phyloP scores from a whole-genome alignment of 164 flowering plant species.

The Echeveria elegans region DNA sequence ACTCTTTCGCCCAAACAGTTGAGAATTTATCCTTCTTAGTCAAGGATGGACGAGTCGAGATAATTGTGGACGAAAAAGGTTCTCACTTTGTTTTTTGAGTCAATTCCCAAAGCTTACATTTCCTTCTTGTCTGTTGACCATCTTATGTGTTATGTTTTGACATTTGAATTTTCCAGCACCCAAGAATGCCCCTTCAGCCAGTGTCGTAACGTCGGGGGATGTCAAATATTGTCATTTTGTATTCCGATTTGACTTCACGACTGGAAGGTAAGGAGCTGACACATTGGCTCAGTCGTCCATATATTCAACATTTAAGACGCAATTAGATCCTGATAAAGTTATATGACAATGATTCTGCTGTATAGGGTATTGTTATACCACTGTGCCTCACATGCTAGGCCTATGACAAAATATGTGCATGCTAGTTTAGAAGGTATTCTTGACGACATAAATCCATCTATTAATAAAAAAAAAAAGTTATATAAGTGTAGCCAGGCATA shows the following conservation, averaged over 20 bases:
- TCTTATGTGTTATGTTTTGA: background rate
- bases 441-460: background rate
- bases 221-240: conserved; percentile 68
- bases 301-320: background rate
- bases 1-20: conserved; percentile 84
- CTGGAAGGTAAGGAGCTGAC: conserved; percentile 60
- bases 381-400: background rate
- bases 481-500: background rate
- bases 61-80: conserved; percentile 42
- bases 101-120: conserved; percentile 1
- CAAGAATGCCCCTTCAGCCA: conserved; percentile 73
- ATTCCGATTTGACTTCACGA: conserved; percentile 78
- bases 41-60: conserved; percentile 83
- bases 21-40: conserved; percentile 82
- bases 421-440: background rate
- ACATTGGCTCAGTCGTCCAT: background rate
- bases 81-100: conserved; percentile 72
- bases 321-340: background rate
- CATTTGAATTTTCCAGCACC: conserved; percentile 41
- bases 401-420: background rate
- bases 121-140: too few relatives aligned
- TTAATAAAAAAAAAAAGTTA: too few relatives aligned
- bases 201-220: conserved; percentile 43
- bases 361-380: too few relatives aligned
- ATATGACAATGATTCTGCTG: background rate